These are phyloP conservation scores for Aphanomyces astaci DNA, from an alignment of 352 stramenopile genomes.

Conservation along the genomic window DNA sequence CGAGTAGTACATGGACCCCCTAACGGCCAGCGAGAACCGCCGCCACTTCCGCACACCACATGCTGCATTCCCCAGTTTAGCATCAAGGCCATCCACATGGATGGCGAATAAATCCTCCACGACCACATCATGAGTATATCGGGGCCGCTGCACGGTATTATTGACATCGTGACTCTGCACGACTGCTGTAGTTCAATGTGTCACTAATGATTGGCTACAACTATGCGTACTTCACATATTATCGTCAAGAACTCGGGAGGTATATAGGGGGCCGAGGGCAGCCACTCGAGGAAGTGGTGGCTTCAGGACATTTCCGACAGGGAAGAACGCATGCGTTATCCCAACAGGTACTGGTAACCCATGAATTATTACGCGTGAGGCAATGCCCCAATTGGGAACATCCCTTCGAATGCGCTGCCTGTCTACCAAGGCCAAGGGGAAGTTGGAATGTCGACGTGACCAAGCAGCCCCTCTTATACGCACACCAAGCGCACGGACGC, in stretches of 20 bases:
- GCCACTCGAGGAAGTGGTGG: constrained; percentile 70
- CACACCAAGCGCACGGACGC: constrained; percentile 53
- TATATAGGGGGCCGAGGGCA: constrained; percentile 53
- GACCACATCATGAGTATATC: constrained; percentile 68
- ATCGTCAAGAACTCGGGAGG: constrained; percentile 75
- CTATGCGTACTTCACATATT: constrained; percentile 62
- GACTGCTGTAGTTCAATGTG: too few species aligned
- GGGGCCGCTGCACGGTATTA: too few species aligned
- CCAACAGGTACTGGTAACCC: constrained; percentile 74
- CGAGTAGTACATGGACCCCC: constrained; percentile 60
- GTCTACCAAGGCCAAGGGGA: too few species aligned
- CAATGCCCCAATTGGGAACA: too few species aligned
- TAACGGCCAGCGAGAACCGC: constrained; percentile 50
- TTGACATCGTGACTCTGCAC: too few species aligned
- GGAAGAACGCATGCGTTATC: constrained; percentile 65
- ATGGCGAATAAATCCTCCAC: constrained; percentile 75
- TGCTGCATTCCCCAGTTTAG: constrained; percentile 66
- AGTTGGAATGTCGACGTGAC: too few species aligned
- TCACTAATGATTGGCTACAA: constrained; percentile 78
- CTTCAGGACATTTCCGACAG: constrained; percentile 77
- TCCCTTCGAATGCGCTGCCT: too few species aligned
- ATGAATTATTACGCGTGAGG: constrained; percentile 78
- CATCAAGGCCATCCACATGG: constrained; percentile 67
- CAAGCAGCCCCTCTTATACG: constrained; percentile 58
- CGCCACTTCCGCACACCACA: constrained; percentile 59